Percentiles rank a stretch among this genome's conserved stretches.
These are phyloP conservation scores for Flaveria ramosissima DNA, from an alignment of 129 eudicot genomes.

Conservation along the genomic window DNA sequence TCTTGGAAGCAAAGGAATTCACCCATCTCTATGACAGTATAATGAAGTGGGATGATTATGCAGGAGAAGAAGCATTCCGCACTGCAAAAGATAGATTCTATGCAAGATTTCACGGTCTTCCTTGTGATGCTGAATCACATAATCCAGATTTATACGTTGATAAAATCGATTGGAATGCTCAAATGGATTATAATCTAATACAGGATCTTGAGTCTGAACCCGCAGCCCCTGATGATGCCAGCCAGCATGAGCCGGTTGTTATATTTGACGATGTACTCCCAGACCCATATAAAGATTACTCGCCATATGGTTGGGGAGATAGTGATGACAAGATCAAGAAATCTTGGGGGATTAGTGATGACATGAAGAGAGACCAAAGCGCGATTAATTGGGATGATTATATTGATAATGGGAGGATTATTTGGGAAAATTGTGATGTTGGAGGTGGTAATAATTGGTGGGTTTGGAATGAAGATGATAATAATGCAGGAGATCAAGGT, in stretches of 20 bases:
- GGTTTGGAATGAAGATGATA: constrained; percentile 8
- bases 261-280: constrained; percentile 50
- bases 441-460: constrained; percentile 18
- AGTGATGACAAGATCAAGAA: constrained; percentile 37
- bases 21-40: constrained; percentile 52
- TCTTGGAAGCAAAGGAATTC: constrained; percentile 58
- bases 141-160: constrained; percentile 80
- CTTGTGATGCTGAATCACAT: constrained; percentile 54
- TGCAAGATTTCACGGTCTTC: constrained; percentile 56
- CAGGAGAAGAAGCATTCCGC: constrained; percentile 65
- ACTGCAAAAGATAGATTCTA: constrained; percentile 60
- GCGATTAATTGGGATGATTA: constrained; percentile 33
- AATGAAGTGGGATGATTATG: constrained; percentile 73
- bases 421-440: constrained; percentile 31
- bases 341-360: constrained; percentile 14
- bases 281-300: constrained; percentile 34
- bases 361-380: constrained; percentile 20
- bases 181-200: constrained; percentile 41
- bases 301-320: constrained; percentile 68
- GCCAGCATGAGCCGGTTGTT: constrained; percentile 42
- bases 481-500: constrained; percentile 34
- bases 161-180: constrained; percentile 65
- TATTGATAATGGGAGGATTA: constrained; percentile 28
- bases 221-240: constrained; percentile 12
- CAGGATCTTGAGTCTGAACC: constrained; percentile 44